Base-by-base conservation (phyloP, 169 alveolate genomes). In the Sarcocystis neurona region DNA sequence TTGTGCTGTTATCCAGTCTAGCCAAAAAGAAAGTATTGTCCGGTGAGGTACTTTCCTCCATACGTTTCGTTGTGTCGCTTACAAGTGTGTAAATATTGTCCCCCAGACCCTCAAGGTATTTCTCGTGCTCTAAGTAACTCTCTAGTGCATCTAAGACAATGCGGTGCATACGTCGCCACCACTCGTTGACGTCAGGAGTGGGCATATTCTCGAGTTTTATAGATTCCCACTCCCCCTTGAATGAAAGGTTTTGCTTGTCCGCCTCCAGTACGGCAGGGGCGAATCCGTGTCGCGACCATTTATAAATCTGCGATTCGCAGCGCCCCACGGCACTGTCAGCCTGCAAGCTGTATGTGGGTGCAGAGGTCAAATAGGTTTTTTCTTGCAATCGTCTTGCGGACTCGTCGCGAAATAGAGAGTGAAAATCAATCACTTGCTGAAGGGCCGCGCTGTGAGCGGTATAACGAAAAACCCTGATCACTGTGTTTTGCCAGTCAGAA, bases 391-490 rank as follows among this genome's bases (percentile, higher is more conserved):
- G 88, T 46, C n/a, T 63, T 44, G 47, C 80, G 12, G 84, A 23
- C 50, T 79, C 77, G 66, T 88, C 92, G 58, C 84, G 92, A 58
- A 60, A 77, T 84, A 88, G 34, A 0, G 88, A 78, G 77, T 88
- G 92, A 46, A 70, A 88, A 48, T 88, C 79, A 23, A 78, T 58
- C 23, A 88, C 50, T 63, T 88, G 92, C 92, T 63, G 46, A 0
- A 88, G 84, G 50, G 88, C 92, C 1, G 58, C 87, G 66, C 92
- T 88, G 84, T 88, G 92, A 4, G 53, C 92, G 23, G 92, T 88
- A 75, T 78, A 88, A 30, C 3, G 58, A 79, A 88, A 88, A 10
- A 88, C 88, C 8, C 12, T 10, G 39, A 88, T 18, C 58, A 72
- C 60, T 20, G 41, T 72, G n/a, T 72, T 56, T 18, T 39, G 82